Base-by-base conservation (phyloP, 139 green algal genomes). In the Astrephomene gubernaculifera region DNA sequence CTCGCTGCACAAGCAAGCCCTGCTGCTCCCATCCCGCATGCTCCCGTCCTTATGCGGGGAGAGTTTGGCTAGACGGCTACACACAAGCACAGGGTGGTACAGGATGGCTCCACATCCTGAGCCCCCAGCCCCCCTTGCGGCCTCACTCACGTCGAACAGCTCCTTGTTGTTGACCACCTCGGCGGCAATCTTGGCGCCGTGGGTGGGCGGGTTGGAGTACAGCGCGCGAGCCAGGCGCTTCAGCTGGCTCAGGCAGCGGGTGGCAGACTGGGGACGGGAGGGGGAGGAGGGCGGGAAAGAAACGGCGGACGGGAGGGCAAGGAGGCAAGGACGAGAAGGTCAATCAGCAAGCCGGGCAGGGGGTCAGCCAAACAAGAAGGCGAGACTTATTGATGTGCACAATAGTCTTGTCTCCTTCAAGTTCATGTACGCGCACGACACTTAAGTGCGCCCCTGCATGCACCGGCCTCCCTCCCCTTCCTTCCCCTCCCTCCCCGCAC, bases 171-270 rank as follows among this genome's bases (percentile, higher is more conserved):
- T 90, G 27, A 98, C 92, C 29, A 99, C 95, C 87, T 96, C 92
- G 1, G 94, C 90, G 24, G 96, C 98, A 71, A 99, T 99, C 71
- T 92, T 89, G 4, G 98, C 98, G 72, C 97, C 97, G 81, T 98
- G 94, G 29, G 95, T 92, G 12, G 96, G 96, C 27, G 96, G 96
- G 93, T 98, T 98, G 86, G 90, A 96, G 91, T 97, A 99, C 63
- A 98, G 93, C 5, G 96, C 90, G 29, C 96, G 91, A 9, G 97
- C 97, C 79, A 99, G 92, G 67, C 94, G 92, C 95, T 99, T 99
- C 71, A 98, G 71, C 92, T 99, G 97, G 79, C 84, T 95, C 79
- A 98, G 87, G 70, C 96, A 93, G 0, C 89, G 85, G 67, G 89
- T 91, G n/a, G 96, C 95, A 39, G 91, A 67, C 85, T 92, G 74